These are phyloP conservation scores for Ogataea saltuana DNA, from an alignment of 805 yeast species.

Conservation along the genomic window DNA sequence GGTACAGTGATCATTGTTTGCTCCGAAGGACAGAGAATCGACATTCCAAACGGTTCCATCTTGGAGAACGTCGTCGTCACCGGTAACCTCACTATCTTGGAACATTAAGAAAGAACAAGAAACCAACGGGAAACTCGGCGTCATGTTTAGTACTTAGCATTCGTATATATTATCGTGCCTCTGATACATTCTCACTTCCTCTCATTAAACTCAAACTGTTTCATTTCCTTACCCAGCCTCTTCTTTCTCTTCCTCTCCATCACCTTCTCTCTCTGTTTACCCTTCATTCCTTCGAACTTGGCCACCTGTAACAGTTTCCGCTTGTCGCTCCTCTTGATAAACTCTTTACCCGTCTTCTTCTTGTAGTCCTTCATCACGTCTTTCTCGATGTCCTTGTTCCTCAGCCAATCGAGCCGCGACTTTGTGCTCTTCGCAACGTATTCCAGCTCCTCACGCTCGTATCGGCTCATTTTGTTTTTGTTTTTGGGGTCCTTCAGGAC, in stretches of 20 bases:
- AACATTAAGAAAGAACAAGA: no score
- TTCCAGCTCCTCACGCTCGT: conserved; percentile 55
- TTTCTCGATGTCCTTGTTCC: conserved; percentile 72
- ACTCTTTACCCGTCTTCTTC: conserved; percentile 53
- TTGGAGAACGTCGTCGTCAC: conserved; percentile 96
- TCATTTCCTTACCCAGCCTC: conserved; percentile 79
- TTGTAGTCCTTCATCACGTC: conserved; percentile 64
- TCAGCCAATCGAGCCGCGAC: conserved; percentile 66
- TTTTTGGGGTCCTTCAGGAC: conserved; percentile 56
- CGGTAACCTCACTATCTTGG: conserved; percentile 92
- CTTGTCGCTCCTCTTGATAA: conserved; percentile 68
- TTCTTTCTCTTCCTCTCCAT: conserved; percentile 87
- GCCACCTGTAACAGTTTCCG: conserved; percentile 74
- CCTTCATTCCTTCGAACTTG: conserved; percentile 72
- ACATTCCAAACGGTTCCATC: conserved; percentile 94
- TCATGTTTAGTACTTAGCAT: no score
- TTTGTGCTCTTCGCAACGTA: conserved; percentile 60
- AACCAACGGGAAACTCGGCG: no score
- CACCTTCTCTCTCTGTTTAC: conserved; percentile 72
- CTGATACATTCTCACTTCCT: background rate
- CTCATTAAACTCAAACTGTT: conserved; percentile 36
- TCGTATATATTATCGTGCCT: background rate
- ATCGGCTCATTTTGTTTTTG: conserved; percentile 40
- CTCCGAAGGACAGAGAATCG: conserved; percentile 94
- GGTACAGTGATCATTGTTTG: conserved; percentile 98